Evolutionary conservation across 2,329 filamentous ascomycete genomes (phyloP), one percentile per base, ranked within the genome.

Genomic region (Fusarium sp.): DNA sequence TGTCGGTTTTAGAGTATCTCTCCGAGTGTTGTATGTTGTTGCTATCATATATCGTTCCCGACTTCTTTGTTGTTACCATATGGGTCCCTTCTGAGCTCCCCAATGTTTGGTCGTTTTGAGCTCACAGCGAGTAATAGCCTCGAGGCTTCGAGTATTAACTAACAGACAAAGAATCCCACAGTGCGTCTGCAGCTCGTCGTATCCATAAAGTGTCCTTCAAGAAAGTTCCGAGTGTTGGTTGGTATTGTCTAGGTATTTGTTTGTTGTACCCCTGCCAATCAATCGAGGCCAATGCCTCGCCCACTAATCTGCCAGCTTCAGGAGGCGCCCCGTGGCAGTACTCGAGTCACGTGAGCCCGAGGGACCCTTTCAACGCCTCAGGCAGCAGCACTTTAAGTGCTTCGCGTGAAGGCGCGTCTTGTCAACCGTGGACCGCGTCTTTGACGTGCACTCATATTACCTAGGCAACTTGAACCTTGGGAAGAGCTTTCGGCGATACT

Each of bases 321-420:
- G 75, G 77, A 76, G 73, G 62, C 62, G 45, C 63, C 63, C 62
- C 52, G 65, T 72, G 72, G 70, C 67, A 72, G 71, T 62, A 72
- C 70, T 63, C 59, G 29, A 29, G 38, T 81, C 80, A 82, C 80
- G 80, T 82, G 80, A 62, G 15, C 11, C 5, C 22, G 36, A 22
- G 61, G n/a, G 36, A 35, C 20, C 22, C 22, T 44, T 65, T 58
- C 57, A 47, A 61, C 74, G 73, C 80, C 81, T 81, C 68, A 81
- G 80, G 80, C 80, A 81, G 64, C 68, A 75, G n/a, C 70, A 74
- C 79, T 69, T 82, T 79, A 82, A 81, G 78, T 81, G 78, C 72
- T 79, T 78, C 80, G 80, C 81, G 81, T 82, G 64, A 56, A 65
- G 71, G 76, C 81, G 81, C 81, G 81, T 82, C 80, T 81, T 74